Conservation (phyloP, 306 rosid genomes). For the Hylodesmum podocarpum region DNA sequence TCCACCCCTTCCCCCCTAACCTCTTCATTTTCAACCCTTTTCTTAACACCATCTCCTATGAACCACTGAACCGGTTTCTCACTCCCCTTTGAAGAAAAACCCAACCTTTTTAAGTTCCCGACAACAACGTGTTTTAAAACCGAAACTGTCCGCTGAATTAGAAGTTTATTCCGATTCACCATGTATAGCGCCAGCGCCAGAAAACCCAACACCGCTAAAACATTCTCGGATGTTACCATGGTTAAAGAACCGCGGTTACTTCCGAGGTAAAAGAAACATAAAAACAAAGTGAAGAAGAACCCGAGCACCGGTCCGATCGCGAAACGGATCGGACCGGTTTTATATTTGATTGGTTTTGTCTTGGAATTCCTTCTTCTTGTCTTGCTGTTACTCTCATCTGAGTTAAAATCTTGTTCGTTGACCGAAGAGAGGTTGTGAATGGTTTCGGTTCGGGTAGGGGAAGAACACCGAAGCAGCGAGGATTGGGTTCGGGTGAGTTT, state of each 20-base stretch:
- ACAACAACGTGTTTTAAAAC: constrained; percentile 57
- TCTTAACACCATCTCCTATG: constrained; percentile 52
- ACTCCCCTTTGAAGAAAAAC: constrained; percentile 38
- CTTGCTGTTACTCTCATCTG: constrained; percentile 29
- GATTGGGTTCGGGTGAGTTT: constrained; percentile 85
- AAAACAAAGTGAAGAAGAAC: constrained; percentile 33
- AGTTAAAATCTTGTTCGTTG: constrained; percentile 50
- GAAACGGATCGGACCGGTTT: constrained; percentile 46
- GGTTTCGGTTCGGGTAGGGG: constrained; percentile 87
- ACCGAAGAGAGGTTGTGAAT: constrained; percentile 64
- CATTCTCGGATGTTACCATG: constrained; percentile 60
- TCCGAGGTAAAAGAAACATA: constrained; percentile 41
- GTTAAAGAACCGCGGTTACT: too few relatives aligned
- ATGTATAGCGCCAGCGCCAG: constrained; percentile 61
- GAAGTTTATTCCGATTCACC: constrained; percentile 54
- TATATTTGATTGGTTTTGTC: neutral
- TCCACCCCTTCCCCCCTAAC: constrained; percentile 73
- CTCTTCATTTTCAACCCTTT: too few relatives aligned
- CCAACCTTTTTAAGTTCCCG: constrained; percentile 43
- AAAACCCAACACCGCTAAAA: constrained; percentile 58
- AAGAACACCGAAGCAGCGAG: constrained; percentile 75
- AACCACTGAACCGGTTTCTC: constrained; percentile 76
- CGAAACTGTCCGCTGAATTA: constrained; percentile 52
- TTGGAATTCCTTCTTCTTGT: neutral
- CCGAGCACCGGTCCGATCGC: constrained; percentile 29